A percentile compares a stretch with the other conserved stretches of the same genome.
Evolutionary conservation across 257 asterid species (phyloP).

Genomic region (Anisodus tanguticus): DNA sequence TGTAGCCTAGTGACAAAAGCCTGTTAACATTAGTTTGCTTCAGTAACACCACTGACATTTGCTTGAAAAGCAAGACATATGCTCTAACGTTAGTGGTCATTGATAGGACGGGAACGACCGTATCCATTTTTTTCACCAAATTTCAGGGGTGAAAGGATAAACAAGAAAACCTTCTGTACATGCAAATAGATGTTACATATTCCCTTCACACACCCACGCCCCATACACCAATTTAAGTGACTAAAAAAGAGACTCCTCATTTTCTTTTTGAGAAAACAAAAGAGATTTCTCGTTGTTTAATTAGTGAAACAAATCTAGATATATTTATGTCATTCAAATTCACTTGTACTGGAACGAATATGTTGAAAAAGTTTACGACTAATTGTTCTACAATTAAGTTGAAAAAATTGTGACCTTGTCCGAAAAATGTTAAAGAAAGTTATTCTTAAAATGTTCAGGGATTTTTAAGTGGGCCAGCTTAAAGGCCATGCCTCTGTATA

Average conservation of each 20-base stretch:
- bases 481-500: neutral
- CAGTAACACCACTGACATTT: neutral
- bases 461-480: neutral
- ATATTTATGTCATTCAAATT: neutral
- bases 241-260: neutral
- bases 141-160: slow-evolving; percentile 11
- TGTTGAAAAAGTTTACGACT: neutral
- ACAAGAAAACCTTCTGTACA: neutral
- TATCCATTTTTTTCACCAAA: neutral
- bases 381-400: neutral
- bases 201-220: neutral
- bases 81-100: neutral
- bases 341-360: neutral
- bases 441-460: neutral
- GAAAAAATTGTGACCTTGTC: neutral
- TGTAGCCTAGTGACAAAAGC: neutral
- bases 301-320: neutral
- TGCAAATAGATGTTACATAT: slow-evolving; percentile 25
- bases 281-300: neutral
- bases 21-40: neutral
- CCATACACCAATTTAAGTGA: neutral
- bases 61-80: neutral
- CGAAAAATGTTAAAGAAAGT: neutral
- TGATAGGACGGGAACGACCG: neutral
- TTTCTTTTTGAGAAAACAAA: neutral